Evolutionary conservation across 305 asterid species (phyloP), one percentile per base, ranked within the genome.

Genomic region (Salvia sclarea): DNA sequence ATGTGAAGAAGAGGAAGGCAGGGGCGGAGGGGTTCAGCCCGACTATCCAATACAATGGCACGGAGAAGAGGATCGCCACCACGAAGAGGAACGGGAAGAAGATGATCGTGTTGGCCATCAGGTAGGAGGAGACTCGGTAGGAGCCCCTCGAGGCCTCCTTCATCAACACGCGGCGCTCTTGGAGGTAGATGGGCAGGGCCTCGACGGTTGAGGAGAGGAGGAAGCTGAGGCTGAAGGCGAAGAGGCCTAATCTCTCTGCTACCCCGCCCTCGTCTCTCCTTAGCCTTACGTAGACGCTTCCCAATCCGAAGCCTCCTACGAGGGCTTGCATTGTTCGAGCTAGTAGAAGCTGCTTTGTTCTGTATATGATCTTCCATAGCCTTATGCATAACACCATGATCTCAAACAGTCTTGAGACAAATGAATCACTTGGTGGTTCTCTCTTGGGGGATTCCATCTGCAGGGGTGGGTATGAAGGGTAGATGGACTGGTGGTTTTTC

Each of bases 191-290:
- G 4, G 96, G 96, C 47, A 92, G 87, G 49, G 96, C 96, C 83
- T 92, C 96, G 10, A 92, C 95, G 3, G 98, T 92, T 0, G 98
- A 92, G 13, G 98, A 92, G 24, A 92, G 98, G 44, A 92, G 95
- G 68, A 92, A 92, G 60, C 96, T 89, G 12, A 92, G 92, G 28
- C 94, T 89, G 40, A 92, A 92, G 0, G 98, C 98, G 33, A 89
- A 92, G 4, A 92, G 83, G 55, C 98, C 98, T 73, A 92, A 80
- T 38, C 95, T 58, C 78, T 89, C 96, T 3, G 92, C 80, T 13
- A 89, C 84, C 6, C 92, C 98, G 53, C 81, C 80, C 79, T 87
- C 86, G 28, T 91, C 88, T 58, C 85, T 83, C 76, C 85, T 84
- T 64, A 85, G 54, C 14, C 78, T 79, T 12, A 87, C 78, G 50